Conservation (phyloP, 768 basidiomycete species). For the Russula sp. region DNA sequence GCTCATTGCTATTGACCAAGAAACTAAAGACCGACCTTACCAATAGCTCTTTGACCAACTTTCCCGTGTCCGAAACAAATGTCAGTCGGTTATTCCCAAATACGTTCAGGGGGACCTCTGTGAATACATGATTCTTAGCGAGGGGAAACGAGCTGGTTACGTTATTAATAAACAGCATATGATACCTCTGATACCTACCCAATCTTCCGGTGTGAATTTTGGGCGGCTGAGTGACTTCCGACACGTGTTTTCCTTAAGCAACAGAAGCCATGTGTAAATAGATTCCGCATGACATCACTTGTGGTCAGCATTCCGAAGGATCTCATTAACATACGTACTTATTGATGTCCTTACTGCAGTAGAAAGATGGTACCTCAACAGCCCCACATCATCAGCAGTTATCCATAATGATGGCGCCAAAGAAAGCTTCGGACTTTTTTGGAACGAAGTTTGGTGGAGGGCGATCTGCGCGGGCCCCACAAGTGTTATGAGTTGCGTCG, state of each 20-base stretch:
- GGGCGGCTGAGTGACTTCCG: slow-evolving; percentile 39
- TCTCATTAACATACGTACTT: slow-evolving; percentile 21
- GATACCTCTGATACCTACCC: slow-evolving; percentile 28
- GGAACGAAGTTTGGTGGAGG: too few species aligned
- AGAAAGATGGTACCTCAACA: background rate
- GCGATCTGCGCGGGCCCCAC: too few species aligned
- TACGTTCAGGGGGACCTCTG: slow-evolving; percentile 33
- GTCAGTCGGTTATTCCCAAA: slow-evolving; percentile 36
- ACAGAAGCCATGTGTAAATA: background rate
- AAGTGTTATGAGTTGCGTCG: too few species aligned
- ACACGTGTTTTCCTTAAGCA: slow-evolving; percentile 43
- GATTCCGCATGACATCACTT: too few species aligned
- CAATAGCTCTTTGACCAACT: slow-evolving; percentile 29
- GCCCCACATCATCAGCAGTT: too few species aligned
- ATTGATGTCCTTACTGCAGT: background rate
- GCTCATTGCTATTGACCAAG: slow-evolving; percentile 25
- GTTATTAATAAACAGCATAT: too few species aligned
- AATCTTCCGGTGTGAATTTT: slow-evolving; percentile 34
- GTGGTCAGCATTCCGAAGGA: slow-evolving; percentile 29
- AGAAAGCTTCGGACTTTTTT: too few species aligned
- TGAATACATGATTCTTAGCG: too few species aligned
- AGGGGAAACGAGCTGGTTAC: too few species aligned
- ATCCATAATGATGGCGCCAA: too few species aligned
- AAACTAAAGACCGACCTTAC: slow-evolving; percentile 3
- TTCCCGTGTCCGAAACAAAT: slow-evolving; percentile 33